Evolutionary conservation across 2,329 filamentous ascomycete species (phyloP).

Genomic region (Macrophomina pseudophaseolina): DNA sequence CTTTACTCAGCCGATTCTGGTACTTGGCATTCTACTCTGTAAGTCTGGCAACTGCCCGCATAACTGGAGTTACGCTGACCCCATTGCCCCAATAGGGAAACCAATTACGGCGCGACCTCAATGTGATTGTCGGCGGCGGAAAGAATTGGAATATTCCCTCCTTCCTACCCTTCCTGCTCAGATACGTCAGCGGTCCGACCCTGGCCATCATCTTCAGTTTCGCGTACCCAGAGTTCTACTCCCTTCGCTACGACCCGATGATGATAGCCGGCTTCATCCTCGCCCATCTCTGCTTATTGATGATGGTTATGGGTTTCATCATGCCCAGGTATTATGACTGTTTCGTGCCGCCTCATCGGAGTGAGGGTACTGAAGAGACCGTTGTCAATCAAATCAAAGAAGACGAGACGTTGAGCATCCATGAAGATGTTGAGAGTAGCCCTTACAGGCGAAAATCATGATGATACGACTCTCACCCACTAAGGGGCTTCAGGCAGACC

Average conservation of each 20-base stretch:
- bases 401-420: no score
- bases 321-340: conserved; percentile 61
- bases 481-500: no score
- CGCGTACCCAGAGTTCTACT: conserved; percentile 41
- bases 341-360: conserved; percentile 54
- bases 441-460: no score
- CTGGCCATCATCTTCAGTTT: conserved; percentile 43
- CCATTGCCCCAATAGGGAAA: conserved; percentile 50
- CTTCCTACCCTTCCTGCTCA: conserved; percentile 57
- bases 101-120: conserved; percentile 62
- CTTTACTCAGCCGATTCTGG: conserved; percentile 53
- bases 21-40: conserved; percentile 64
- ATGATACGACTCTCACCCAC: no score
- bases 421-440: no score
- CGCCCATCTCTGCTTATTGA: conserved; percentile 48
- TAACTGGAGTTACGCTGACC: neutral
- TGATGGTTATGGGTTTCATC: conserved; percentile 56
- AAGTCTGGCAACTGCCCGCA: conserved; percentile 33
- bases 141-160: conserved; percentile 62
- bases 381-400: conserved; percentile 36
- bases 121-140: conserved; percentile 58
- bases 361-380: conserved; percentile 51
- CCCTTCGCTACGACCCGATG: conserved; percentile 40
- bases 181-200: conserved; percentile 41
- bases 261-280: conserved; percentile 43